These are phyloP conservation scores for Dictyostelium firmibasis DNA, from an alignment of 78 protist genomes.

Conservation along the genomic window DNA sequence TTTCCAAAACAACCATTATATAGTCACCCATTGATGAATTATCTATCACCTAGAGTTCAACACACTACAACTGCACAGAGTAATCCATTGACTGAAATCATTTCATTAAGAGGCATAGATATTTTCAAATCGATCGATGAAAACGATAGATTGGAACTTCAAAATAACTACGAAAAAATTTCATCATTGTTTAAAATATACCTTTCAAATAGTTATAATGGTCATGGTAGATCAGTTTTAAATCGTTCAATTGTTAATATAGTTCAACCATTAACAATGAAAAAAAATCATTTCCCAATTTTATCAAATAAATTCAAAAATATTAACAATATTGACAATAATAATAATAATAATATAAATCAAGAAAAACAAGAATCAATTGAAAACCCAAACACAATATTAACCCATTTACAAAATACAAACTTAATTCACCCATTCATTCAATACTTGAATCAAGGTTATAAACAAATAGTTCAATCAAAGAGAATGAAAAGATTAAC, in stretches of 20 bases:
- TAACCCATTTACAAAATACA: conserved; percentile 23
- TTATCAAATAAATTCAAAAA: not conserved
- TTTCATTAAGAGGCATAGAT: conserved; percentile 36
- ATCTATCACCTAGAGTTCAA: not conserved
- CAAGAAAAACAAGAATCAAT: not conserved
- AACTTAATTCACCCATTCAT: not conserved
- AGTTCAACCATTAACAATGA: conserved; percentile 21
- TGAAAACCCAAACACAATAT: conserved; percentile 3
- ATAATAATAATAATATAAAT: not conserved
- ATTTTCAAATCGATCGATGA: not conserved
- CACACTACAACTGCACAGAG: no score
- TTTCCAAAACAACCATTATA: not conserved
- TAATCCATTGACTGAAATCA: conserved; percentile 15
- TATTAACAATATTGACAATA: not conserved
- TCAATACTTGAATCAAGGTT: not conserved
- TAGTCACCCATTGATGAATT: conserved; percentile 1
- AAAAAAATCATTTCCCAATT: conserved; percentile 1
- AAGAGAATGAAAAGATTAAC: conserved; percentile 8
- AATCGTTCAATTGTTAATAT: conserved; percentile 31
- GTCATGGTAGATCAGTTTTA: not conserved
- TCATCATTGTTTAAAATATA: not conserved
- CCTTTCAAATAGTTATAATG: not conserved
- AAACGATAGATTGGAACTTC: not conserved
- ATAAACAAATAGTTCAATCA: not conserved
- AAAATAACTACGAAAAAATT: not conserved